Conservation (phyloP, 2,329 filamentous ascomycete genomes). For the Sclerotinia spermophila region DNA sequence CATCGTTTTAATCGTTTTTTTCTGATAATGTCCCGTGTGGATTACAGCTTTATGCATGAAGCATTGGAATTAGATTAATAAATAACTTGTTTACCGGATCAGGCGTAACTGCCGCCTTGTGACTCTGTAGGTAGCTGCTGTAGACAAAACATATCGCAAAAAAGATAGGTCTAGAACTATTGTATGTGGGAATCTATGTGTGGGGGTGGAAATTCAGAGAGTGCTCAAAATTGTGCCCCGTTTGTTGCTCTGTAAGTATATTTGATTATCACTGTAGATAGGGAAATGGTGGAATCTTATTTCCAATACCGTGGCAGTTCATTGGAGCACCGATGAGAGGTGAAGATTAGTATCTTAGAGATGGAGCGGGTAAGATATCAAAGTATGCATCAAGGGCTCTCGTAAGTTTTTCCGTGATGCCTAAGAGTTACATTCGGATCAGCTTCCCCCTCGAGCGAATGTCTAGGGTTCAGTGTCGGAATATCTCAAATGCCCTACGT, state of each 20-base stretch:
- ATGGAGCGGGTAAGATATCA: background rate
- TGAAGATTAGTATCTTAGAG: background rate
- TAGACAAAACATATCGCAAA: constrained; percentile 12
- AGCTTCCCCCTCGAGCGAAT: constrained; percentile 11
- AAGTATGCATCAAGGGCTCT: constrained; percentile 13
- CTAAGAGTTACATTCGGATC: constrained; percentile 14
- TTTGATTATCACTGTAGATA: constrained; percentile 6
- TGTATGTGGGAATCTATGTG: background rate
- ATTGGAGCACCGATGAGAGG: background rate
- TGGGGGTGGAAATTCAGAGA: constrained; percentile 16
- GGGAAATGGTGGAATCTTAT: background rate
- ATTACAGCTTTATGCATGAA: constrained; percentile 5
- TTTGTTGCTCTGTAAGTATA: constrained; percentile 2
- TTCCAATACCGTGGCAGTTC: background rate
- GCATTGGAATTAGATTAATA: constrained; percentile 11
- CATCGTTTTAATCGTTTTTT: background rate
- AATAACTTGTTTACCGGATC: constrained; percentile 11
- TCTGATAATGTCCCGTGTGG: background rate
- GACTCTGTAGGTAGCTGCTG: constrained; percentile 1
- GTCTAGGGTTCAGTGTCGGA: background rate
- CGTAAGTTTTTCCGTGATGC: constrained; percentile 2
- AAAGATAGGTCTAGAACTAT: constrained; percentile 16
- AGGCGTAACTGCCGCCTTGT: constrained; percentile 19
- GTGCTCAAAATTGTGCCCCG: constrained; percentile 4
- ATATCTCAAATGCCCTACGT: background rate